Evolutionary conservation across 78 protist genomes (phyloP).

Genomic region (Anaeramoeba flamelloides): DNA sequence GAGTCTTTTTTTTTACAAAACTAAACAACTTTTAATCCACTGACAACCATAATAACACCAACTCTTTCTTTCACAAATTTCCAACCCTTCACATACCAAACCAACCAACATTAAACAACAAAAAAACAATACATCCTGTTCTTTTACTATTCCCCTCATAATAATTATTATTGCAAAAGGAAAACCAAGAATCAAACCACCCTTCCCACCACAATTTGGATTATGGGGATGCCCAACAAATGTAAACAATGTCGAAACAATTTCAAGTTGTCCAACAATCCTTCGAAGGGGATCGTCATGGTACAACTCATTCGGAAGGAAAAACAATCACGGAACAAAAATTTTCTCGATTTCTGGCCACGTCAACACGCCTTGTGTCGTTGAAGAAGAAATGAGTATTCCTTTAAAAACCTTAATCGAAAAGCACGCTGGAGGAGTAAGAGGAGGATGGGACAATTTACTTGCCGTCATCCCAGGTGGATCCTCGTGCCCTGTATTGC

Average conservation of each 20-base stretch:
- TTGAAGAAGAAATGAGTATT: slow-evolving; percentile 87
- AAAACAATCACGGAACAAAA: slow-evolving; percentile 84
- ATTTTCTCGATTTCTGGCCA: slow-evolving; percentile 65
- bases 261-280: slow-evolving; percentile 91
- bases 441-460: slow-evolving; percentile 94
- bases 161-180: no score
- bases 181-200: slow-evolving; percentile 93
- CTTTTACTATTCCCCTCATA: no score
- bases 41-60: no score
- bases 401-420: no score
- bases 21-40: no score
- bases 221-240: slow-evolving; percentile 95
- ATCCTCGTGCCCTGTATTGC: slow-evolving; percentile 79
- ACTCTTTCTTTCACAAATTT: no score
- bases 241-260: slow-evolving; percentile 96
- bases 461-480: slow-evolving; percentile 91
- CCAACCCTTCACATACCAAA: no score
- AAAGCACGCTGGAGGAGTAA: slow-evolving; percentile 50
- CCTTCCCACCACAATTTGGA: slow-evolving; percentile 95
- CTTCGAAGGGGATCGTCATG: slow-evolving; percentile 62
- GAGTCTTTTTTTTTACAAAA: no score
- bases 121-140: no score
- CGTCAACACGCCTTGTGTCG: slow-evolving; percentile 86
- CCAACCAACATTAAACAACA: no score
- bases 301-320: slow-evolving; percentile 81